These are phyloP conservation scores for Myxozyma geophila DNA, from an alignment of 805 yeast genomes.

Conservation along the genomic window DNA sequence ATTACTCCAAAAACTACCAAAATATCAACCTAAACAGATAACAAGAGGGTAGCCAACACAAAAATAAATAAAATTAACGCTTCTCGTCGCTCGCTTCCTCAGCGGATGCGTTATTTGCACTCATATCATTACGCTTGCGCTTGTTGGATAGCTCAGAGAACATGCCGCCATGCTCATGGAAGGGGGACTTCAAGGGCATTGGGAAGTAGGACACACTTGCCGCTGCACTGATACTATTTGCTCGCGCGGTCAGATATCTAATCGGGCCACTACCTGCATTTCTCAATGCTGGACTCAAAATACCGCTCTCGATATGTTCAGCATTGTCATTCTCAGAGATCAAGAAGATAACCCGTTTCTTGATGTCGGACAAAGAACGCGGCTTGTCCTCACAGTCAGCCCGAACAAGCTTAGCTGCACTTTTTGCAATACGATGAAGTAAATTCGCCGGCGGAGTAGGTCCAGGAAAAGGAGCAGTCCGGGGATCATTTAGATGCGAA, in stretches of 20 bases:
- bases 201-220: conserved; percentile 4
- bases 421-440: conserved; percentile 19
- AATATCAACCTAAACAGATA: background rate
- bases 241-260: conserved; percentile 14
- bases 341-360: conserved; percentile 6
- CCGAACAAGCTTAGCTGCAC: conserved; percentile 11
- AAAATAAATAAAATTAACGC: background rate
- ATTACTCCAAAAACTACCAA: background rate
- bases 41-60: background rate
- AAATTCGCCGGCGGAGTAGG: conserved; percentile 22
- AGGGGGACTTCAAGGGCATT: conserved; percentile 26
- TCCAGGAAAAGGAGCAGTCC: conserved; percentile 28
- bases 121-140: background rate
- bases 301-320: background rate
- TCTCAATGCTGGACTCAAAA: conserved; percentile 9
- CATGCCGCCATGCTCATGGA: conserved; percentile 14
- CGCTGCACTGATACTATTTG: background rate
- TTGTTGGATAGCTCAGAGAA: background rate
- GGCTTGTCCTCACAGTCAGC: background rate
- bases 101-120: background rate
- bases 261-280: conserved; percentile 16
- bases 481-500: conserved; percentile 23
- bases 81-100: background rate
- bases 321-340: background rate
- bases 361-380: conserved; percentile 10